phyloP scores from a whole-genome alignment of 768 basidiomycete genomes.

The Brasilioporus rufonigricans region DNA sequence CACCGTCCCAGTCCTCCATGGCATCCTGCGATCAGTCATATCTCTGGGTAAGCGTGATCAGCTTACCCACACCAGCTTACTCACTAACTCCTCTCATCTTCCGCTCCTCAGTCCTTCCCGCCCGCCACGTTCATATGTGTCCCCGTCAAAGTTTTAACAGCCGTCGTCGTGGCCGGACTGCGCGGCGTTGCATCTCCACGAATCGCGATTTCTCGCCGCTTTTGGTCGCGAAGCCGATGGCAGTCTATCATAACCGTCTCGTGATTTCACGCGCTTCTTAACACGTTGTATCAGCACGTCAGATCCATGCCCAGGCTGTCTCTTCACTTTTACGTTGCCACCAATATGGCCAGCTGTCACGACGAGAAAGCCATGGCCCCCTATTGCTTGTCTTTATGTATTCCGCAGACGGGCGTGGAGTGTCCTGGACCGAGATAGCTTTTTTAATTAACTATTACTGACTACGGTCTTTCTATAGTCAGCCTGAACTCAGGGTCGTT shows the following conservation, averaged over 20 bases:
- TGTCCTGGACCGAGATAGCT: slow-evolving; percentile 32
- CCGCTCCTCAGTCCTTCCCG: slow-evolving; percentile 9
- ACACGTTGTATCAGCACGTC: slow-evolving; percentile 37
- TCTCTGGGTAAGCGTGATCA: slow-evolving; percentile 20
- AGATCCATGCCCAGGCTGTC: slow-evolving; percentile 31
- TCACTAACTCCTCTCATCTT: slow-evolving; percentile 12
- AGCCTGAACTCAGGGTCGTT: slow-evolving; percentile 27
- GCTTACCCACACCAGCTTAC: slow-evolving; percentile 20
- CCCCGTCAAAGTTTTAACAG: slow-evolving; percentile 9
- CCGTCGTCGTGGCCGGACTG: slow-evolving; percentile 18
- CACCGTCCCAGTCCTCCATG: slow-evolving; percentile 16
- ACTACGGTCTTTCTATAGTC: slow-evolving; percentile 22
- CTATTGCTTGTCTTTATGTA: slow-evolving; percentile 36
- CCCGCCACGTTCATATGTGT: slow-evolving; percentile 3
- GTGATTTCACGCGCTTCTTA: slow-evolving; percentile 35
- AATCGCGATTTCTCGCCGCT: slow-evolving; percentile 23
- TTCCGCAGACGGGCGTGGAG: slow-evolving; percentile 36
- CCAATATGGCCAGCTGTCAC: slow-evolving; percentile 19
- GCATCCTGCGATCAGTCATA: slow-evolving; percentile 21
- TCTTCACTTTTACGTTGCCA: slow-evolving; percentile 34
- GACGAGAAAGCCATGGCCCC: slow-evolving; percentile 28
- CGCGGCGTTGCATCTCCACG: slow-evolving; percentile 14
- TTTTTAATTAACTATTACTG: slow-evolving; percentile 33
- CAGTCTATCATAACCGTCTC: slow-evolving; percentile 33
- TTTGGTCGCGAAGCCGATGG: slow-evolving; percentile 27